These are phyloP conservation scores for Abrus pulchellus DNA, from an alignment of 306 rosid genomes.

Conservation along the genomic window DNA sequence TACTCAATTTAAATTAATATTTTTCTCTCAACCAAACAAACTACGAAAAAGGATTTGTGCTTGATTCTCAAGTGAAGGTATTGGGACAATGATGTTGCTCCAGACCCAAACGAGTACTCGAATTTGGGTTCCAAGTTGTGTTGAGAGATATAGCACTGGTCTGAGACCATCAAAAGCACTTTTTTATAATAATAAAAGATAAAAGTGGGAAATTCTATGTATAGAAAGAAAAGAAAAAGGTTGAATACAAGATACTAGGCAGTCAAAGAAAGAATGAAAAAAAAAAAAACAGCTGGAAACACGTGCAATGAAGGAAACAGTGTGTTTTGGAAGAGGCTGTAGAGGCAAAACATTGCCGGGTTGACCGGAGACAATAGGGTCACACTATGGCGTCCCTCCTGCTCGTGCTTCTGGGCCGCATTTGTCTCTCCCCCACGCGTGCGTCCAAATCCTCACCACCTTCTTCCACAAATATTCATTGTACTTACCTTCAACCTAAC, in stretches of 20 bases:
- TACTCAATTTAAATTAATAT: too few species aligned
- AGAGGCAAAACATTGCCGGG: constrained; percentile 59
- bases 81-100: too few species aligned
- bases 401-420: constrained; percentile 52
- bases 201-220: too few species aligned
- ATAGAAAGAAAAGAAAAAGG: not conserved
- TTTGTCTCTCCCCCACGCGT: constrained; percentile 53
- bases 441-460: constrained; percentile 55
- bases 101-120: too few species aligned
- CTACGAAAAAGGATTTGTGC: too few species aligned
- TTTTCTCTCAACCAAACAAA: too few species aligned
- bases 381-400: constrained; percentile 46
- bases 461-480: not conserved
- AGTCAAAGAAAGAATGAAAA: constrained; percentile 9
- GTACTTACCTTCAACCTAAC: not conserved
- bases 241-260: not conserved
- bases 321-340: constrained; percentile 46
- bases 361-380: constrained; percentile 87
- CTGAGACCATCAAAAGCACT: too few species aligned
- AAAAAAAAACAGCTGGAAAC: constrained; percentile 57
- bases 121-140: too few species aligned
- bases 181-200: too few species aligned
- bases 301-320: constrained; percentile 62
- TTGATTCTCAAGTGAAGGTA: too few species aligned
- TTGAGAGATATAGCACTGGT: too few species aligned